Evolutionary conservation across 306 rosid genomes (phyloP).

Genomic region (Biancaea sappan): DNA sequence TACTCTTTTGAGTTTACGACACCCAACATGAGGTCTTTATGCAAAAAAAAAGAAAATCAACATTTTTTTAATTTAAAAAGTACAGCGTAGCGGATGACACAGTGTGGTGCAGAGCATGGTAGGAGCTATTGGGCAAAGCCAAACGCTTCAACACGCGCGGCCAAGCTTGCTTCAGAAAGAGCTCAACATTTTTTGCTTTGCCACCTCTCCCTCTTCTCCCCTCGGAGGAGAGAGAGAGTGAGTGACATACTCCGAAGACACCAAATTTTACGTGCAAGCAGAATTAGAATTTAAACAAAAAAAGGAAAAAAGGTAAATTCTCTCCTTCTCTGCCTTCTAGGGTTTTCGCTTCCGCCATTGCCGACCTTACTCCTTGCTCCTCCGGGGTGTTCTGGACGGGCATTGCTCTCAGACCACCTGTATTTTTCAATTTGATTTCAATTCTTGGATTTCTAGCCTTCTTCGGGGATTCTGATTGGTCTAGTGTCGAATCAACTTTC

Average conservation of each 20-base stretch:
- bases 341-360: slow-evolving; percentile 49
- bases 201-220: slow-evolving; percentile 38
- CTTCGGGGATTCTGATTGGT: slow-evolving; percentile 20
- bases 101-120: slow-evolving; percentile 6
- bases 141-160: neutral
- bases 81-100: neutral
- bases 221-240: slow-evolving; percentile 31
- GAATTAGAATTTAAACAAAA: neutral
- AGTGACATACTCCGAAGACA: neutral
- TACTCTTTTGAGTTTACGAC: too few species aligned
- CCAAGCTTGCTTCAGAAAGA: slow-evolving; percentile 16
- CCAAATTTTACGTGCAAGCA: neutral
- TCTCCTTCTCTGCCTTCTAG: slow-evolving; percentile 25
- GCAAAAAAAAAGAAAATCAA: too few species aligned
- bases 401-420: slow-evolving; percentile 39
- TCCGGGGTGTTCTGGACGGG: neutral
- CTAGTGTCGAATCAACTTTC: neutral
- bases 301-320: neutral
- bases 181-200: slow-evolving; percentile 13
- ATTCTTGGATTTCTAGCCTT: neutral
- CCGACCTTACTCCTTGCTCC: neutral
- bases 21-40: too few species aligned
- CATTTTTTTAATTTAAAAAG: neutral
- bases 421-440: neutral
- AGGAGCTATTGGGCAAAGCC: neutral